Conservation (phyloP, 441 rosid genomes). For the Arabidopsis hybrid region DNA sequence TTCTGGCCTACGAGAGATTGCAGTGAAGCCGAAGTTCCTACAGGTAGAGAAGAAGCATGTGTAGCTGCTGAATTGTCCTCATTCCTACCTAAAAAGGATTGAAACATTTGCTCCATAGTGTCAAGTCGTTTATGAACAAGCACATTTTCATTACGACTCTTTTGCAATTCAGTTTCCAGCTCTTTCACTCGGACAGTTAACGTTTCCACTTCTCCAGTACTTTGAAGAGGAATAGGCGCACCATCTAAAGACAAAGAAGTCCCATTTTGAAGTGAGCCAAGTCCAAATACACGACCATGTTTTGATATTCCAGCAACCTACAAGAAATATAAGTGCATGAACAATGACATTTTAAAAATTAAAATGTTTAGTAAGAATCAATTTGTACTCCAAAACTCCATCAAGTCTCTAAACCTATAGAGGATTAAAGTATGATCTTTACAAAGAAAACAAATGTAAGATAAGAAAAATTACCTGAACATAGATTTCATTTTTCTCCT, state of each 20-base stretch:
- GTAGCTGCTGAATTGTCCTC: too few relatives aligned
- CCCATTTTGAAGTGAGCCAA: conserved; percentile 15
- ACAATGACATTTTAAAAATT: too few relatives aligned
- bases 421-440: too few relatives aligned
- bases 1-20: neutral
- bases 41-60: too few relatives aligned
- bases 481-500: neutral
- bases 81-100: too few relatives aligned
- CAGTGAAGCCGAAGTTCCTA: too few relatives aligned
- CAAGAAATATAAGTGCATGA: neutral
- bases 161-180: neutral
- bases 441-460: too few relatives aligned
- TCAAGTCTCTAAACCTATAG: too few relatives aligned
- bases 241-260: neutral
- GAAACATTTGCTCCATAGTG: neutral
- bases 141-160: neutral
- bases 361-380: too few relatives aligned
- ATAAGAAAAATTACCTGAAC: neutral
- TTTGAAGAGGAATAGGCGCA: neutral
- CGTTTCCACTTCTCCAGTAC: neutral
- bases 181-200: neutral
- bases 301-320: conserved; percentile 3
- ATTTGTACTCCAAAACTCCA: too few relatives aligned
- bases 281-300: neutral
- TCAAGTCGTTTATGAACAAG: neutral